These are phyloP conservation scores for Triticum monococcum DNA, from an alignment of 176 grass and related monocot genomes.

Conservation along the genomic window DNA sequence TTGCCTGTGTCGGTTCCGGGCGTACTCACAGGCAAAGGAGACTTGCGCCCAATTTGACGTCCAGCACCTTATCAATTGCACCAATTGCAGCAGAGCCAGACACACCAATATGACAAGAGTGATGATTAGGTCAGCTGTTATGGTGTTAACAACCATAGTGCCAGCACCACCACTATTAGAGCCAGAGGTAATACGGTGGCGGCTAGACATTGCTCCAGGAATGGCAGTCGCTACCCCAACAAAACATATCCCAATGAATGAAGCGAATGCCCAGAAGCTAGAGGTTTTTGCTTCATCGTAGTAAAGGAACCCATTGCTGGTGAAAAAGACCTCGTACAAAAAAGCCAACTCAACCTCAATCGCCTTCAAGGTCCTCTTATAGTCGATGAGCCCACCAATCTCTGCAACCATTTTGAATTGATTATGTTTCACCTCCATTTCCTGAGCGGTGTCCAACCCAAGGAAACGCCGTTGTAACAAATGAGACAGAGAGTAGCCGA, in stretches of 20 bases:
- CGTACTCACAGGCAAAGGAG: not conserved
- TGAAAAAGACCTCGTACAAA: not conserved
- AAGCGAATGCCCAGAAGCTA: not conserved
- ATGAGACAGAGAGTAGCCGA: not conserved
- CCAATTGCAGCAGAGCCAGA: slow-evolving; percentile 4
- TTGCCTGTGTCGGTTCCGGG: not conserved
- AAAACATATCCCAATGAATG: slow-evolving; percentile 10
- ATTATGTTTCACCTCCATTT: no score
- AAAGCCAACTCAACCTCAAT: slow-evolving; percentile 22
- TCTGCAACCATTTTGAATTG: no score
- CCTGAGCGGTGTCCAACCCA: not conserved
- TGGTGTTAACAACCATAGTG: not conserved
- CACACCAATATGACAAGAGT: slow-evolving; percentile 9
- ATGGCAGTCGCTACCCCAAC: not conserved
- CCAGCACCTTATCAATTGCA: slow-evolving; percentile 4
- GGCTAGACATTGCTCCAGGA: not conserved
- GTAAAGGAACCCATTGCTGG: not conserved
- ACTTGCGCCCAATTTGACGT: slow-evolving; percentile 20
- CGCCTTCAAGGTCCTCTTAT: not conserved
- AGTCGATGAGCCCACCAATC: not conserved
- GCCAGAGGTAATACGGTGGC: no score
- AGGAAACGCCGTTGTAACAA: not conserved
- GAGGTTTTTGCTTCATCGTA: not conserved
- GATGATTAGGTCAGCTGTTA: not conserved
- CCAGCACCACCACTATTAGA: not conserved